Evolutionary conservation across 345 rosid species (phyloP).

Genomic region (Citrus unshiu): DNA sequence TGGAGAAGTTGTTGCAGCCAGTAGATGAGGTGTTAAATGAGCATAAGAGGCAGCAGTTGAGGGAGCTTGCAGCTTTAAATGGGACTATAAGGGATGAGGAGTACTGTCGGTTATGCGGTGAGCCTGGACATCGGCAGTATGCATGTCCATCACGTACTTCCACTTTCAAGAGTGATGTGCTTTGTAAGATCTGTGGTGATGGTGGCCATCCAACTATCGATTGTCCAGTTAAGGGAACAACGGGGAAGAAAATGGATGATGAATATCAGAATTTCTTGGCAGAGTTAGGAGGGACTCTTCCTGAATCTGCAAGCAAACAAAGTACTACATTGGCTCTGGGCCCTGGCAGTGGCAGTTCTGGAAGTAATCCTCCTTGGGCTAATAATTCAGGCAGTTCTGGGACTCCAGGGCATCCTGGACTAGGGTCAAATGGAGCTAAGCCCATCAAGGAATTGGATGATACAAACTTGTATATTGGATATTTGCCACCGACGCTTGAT

Average conservation of each 20-base stretch:
- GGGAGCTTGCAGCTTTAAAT: constrained; percentile 95
- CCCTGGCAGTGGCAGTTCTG: constrained; percentile 57
- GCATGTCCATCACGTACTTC: constrained; percentile 87
- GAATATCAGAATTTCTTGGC: constrained; percentile 97
- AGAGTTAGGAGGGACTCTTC: constrained; percentile 83
- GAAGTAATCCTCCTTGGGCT: constrained; percentile 90
- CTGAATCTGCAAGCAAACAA: constrained; percentile 84
- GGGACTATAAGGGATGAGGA: constrained; percentile 99
- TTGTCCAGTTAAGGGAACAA: constrained; percentile 92
- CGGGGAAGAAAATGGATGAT: constrained; percentile 98
- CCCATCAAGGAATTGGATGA: constrained; percentile 85
- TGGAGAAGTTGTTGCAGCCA: constrained; percentile 94
- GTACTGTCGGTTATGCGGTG: constrained; percentile 88
- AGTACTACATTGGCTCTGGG: constrained; percentile 61
- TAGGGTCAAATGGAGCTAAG: constrained; percentile 60
- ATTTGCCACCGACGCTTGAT: constrained; percentile 82
- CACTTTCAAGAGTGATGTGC: constrained; percentile 96
- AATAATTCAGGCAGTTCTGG: constrained; percentile 38
- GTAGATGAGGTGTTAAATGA: constrained; percentile 96
- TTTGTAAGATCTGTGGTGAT: constrained; percentile 98
- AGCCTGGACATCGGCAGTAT: constrained; percentile 88
- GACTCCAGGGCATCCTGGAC: constrained; percentile 66
- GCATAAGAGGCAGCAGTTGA: constrained; percentile 97
- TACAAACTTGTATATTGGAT: constrained; percentile 89
- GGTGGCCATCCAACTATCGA: constrained; percentile 98